Percentiles rank a stretch among this genome's conserved stretches.
Evolutionary conservation across 148 eudicot genomes (phyloP).

Genomic region (Talinum fruticosum): DNA sequence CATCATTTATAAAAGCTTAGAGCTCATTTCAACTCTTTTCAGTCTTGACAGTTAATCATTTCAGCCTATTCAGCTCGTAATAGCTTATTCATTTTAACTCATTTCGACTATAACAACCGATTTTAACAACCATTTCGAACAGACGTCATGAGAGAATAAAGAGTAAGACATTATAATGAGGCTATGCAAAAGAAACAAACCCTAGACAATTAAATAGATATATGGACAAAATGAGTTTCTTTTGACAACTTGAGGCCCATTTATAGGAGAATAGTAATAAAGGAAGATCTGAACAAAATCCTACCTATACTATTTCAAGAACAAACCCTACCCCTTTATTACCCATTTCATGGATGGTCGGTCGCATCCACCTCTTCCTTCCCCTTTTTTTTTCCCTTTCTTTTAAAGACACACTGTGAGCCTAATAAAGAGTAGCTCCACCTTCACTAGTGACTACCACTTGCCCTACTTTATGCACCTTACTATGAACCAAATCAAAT

Average conservation of each 20-base stretch:
- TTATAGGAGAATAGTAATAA: neutral
- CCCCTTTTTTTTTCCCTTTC: too few species aligned
- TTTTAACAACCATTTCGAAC: too few species aligned
- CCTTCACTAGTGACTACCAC: neutral
- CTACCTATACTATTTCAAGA: neutral
- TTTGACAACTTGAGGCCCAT: neutral
- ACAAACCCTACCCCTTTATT: constrained; percentile 12
- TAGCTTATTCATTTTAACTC: too few species aligned
- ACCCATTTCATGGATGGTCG: neutral
- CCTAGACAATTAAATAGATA: neutral
- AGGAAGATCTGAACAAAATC: neutral
- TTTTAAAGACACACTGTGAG: too few species aligned
- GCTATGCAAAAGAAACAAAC: neutral
- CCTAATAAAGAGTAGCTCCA: neutral
- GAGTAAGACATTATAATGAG: neutral
- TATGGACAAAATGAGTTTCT: neutral
- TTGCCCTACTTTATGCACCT: constrained; percentile 5
- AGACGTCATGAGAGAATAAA: too few species aligned
- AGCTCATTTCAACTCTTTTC: too few species aligned
- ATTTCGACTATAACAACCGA: too few species aligned
- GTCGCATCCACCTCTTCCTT: neutral
- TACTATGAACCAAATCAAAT: too few species aligned
- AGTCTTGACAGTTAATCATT: too few species aligned
- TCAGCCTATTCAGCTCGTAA: too few species aligned
- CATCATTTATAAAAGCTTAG: too few species aligned